Evolutionary conservation across 805 yeast species (phyloP).

Genomic region (Saturnispora bothae): DNA sequence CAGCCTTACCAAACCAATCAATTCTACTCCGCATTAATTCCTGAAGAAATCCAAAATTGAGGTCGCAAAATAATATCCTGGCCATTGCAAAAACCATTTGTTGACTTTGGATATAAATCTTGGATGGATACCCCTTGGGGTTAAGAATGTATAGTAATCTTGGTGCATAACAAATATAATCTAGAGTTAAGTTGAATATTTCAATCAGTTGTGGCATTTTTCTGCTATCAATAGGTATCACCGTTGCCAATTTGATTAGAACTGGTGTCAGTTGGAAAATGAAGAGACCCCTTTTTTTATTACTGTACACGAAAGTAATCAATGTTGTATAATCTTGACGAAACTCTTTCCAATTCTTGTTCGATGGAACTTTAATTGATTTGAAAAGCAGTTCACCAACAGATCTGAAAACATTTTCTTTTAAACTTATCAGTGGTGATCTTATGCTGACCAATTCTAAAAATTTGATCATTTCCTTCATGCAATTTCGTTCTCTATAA

Average conservation of each 20-base stretch:
- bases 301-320: background rate
- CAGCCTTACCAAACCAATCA: slow-evolving; percentile 6
- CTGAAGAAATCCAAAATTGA: background rate
- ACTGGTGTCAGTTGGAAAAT: background rate
- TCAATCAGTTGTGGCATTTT: background rate
- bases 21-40: slow-evolving; percentile 2
- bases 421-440: background rate
- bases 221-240: background rate
- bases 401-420: background rate
- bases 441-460: background rate
- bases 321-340: background rate
- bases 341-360: background rate
- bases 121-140: slow-evolving; percentile 11
- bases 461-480: background rate
- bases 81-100: slow-evolving; percentile 7
- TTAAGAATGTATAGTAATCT: slow-evolving; percentile 6
- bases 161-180: slow-evolving; percentile 9
- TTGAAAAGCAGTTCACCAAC: background rate
- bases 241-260: background rate
- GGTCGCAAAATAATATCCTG: slow-evolving; percentile 3
- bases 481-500: too few relatives aligned
- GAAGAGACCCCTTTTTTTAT: background rate
- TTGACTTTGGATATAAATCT: slow-evolving; percentile 9
- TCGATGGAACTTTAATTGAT: background rate
- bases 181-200: slow-evolving; percentile 9